phyloP scores from a whole-genome alignment of 768 basidiomycete genomes.

The Amanita phalloides region DNA sequence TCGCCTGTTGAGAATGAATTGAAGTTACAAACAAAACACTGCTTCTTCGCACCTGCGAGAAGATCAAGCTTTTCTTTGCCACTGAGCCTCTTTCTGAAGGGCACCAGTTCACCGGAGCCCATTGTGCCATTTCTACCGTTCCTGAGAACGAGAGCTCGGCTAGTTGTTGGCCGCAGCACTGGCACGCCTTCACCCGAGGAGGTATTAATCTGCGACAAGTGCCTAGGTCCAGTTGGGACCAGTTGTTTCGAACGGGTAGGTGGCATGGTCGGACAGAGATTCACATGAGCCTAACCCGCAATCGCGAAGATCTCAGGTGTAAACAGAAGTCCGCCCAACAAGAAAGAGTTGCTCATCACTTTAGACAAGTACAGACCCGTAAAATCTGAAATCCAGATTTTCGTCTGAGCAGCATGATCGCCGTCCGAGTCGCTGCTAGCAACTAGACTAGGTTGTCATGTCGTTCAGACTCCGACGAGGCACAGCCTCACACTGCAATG shows the following conservation, averaged over 20 bases:
- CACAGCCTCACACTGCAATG: neutral
- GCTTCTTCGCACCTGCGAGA: constrained; percentile 45
- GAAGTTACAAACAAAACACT: constrained; percentile 6
- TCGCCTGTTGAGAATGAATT: constrained; percentile 41
- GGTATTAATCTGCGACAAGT: constrained; percentile 26
- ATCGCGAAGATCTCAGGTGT: neutral
- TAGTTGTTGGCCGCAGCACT: constrained; percentile 45
- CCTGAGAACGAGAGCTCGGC: constrained; percentile 63
- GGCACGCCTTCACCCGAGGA: constrained; percentile 27
- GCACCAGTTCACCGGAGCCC: constrained; percentile 57
- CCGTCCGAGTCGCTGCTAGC: neutral
- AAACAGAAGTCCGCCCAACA: neutral
- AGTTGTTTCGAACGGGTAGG: constrained; percentile 28
- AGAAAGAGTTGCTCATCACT: no score
- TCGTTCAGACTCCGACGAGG: constrained; percentile 1
- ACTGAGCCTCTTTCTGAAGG: constrained; percentile 42
- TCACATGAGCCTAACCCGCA: neutral
- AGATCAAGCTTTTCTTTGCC: constrained; percentile 78
- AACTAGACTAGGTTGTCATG: neutral
- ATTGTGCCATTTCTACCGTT: constrained; percentile 66
- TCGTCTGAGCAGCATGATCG: no score
- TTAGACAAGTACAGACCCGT: no score
- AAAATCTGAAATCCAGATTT: neutral
- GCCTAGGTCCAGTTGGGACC: constrained; percentile 42
- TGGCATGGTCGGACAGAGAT: neutral